Percentiles rank a stretch among this genome's conserved stretches.
These are phyloP conservation scores for Chrysosporium keratinophilum DNA, from an alignment of 2,329 filamentous ascomycete species.

Conservation along the genomic window DNA sequence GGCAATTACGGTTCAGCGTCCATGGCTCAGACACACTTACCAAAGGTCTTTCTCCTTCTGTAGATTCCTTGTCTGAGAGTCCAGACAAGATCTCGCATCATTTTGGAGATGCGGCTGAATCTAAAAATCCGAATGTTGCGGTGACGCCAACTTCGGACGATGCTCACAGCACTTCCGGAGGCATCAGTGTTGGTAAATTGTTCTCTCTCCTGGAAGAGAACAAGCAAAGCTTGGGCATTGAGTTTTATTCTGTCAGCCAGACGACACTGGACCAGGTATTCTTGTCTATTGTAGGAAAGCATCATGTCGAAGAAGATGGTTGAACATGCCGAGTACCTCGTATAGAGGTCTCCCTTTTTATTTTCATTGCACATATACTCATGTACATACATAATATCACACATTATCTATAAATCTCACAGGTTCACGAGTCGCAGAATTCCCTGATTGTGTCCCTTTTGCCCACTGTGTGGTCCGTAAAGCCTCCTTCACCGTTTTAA, in stretches of 20 bases:
- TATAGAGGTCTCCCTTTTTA: no score
- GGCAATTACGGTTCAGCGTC: constrained; percentile 76
- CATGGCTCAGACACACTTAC: constrained; percentile 32
- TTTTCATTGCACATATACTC: no score
- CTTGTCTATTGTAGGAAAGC: constrained; percentile 67
- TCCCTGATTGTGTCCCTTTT: no score
- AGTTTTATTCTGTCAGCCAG: constrained; percentile 77
- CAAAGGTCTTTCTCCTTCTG: constrained; percentile 2
- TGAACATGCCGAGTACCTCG: no score
- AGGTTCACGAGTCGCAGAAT: no score
- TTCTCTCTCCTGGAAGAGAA: constrained; percentile 64
- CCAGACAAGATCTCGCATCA: constrained; percentile 7
- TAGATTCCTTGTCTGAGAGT: constrained; percentile 6
- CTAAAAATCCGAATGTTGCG: background rate
- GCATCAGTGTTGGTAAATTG: constrained; percentile 42
- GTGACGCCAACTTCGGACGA: background rate
- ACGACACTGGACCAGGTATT: constrained; percentile 90
- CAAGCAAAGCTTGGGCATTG: constrained; percentile 58
- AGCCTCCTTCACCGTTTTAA: no score
- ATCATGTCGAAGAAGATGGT: constrained; percentile 62
- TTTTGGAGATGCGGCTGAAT: background rate
- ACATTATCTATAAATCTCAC: no score
- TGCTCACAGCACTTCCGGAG: background rate
- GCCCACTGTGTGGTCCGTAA: no score
- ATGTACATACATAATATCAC: no score